Conservation (phyloP, 441 rosid genomes). For the Syzygium syzygioides region DNA sequence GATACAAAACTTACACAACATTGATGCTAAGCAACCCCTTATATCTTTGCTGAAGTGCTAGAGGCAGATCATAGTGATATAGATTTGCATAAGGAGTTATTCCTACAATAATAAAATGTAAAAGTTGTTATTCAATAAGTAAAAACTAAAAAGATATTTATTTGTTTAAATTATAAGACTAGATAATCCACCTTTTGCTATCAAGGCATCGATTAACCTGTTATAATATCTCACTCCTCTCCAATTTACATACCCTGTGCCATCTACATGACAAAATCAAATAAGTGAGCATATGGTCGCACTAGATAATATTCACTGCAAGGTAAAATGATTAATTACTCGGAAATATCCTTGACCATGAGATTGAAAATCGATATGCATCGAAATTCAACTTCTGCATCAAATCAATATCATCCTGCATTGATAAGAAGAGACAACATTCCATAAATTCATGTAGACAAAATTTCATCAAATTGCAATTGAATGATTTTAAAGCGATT, state of each 20-base stretch:
- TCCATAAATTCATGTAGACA: not conserved
- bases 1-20: slow-evolving; percentile 17
- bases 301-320: not conserved
- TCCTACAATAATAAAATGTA: not conserved
- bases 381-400: not conserved
- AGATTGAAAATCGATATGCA: not conserved
- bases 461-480: not conserved
- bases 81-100: slow-evolving; percentile 29
- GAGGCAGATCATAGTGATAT: slow-evolving; percentile 41
- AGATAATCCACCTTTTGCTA: not conserved
- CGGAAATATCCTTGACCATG: not conserved
- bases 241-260: not conserved
- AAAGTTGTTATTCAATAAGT: not conserved
- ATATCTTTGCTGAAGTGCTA: slow-evolving; percentile 27
- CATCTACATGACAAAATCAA: not conserved
- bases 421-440: not conserved
- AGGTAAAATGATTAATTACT: not conserved
- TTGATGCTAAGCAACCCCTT: slow-evolving; percentile 26
- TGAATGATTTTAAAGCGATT: not conserved
- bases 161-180: not conserved
- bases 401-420: not conserved
- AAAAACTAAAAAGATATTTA: not conserved
- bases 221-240: not conserved
- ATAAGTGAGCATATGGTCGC: not conserved
- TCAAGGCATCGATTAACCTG: not conserved